Conservation (phyloP, 2,329 filamentous ascomycete genomes). For the Penicillium sp. region DNA sequence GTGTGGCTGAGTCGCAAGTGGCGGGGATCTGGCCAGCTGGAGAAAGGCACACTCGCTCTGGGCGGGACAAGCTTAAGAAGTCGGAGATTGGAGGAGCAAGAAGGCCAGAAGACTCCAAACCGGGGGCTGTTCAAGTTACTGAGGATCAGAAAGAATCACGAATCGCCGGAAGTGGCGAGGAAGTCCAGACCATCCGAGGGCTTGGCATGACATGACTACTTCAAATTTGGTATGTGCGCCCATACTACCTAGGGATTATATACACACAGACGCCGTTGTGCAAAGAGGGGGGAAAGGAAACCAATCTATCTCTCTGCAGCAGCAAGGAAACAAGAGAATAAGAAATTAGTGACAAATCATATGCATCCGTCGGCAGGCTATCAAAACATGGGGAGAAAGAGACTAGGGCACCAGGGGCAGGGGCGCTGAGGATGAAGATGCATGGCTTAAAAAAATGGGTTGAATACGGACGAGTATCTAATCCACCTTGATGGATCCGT, state of each 20-base stretch:
- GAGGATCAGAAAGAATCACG: slow-evolving; percentile 3
- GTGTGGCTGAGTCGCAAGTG: slow-evolving; percentile 21
- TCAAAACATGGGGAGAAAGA: slow-evolving; percentile 7
- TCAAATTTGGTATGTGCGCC: too few species aligned
- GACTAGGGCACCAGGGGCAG: not conserved
- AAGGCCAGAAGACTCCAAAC: not conserved
- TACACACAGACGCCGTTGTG: slow-evolving; percentile 4
- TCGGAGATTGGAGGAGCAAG: not conserved
- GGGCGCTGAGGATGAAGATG: not conserved
- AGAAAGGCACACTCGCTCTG: slow-evolving; percentile 2
- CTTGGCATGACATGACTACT: slow-evolving; percentile 22
- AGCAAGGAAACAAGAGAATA: too few species aligned
- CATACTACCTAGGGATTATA: not conserved
- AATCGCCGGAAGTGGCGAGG: slow-evolving; percentile 12
- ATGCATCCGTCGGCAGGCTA: slow-evolving; percentile 7
- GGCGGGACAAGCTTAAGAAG: not conserved
- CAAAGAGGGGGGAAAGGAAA: not conserved
- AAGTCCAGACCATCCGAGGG: slow-evolving; percentile 23
- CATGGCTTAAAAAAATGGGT: not conserved
- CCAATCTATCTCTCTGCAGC: slow-evolving; percentile 7
- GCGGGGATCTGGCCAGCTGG: slow-evolving; percentile 8
- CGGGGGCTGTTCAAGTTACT: not conserved
- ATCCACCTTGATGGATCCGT: slow-evolving; percentile 97
- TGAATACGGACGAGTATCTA: slow-evolving; percentile 44
- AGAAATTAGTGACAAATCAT: too few species aligned